Evolutionary conservation across 2,329 filamentous ascomycete genomes (phyloP).

Genomic region (Cryphonectria nitschkei): DNA sequence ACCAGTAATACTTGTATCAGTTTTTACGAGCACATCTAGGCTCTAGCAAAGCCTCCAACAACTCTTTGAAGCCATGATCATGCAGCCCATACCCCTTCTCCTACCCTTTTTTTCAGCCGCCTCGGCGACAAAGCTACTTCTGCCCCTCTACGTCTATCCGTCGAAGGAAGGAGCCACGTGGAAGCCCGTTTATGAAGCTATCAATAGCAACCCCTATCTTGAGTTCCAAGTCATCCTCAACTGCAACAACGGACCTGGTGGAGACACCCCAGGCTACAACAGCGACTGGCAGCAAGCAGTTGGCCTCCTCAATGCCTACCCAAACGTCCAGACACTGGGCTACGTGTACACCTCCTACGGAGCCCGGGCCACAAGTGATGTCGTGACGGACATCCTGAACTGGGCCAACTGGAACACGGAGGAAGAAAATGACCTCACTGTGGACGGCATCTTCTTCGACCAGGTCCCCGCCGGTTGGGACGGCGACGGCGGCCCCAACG

Average conservation of each 20-base stretch:
- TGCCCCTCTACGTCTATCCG: conserved; percentile 22
- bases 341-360: conserved; percentile 21
- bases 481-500: conserved; percentile 21
- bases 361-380: background rate
- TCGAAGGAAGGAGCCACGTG: background rate
- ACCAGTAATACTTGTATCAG: too few species aligned
- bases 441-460: conserved; percentile 29
- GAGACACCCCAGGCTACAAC: conserved; percentile 15
- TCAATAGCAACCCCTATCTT: conserved; percentile 13
- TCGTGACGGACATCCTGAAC: conserved; percentile 14
- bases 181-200: conserved; percentile 12
- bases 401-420: conserved; percentile 25
- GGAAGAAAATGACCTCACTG: conserved; percentile 11
- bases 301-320: conserved; percentile 8
- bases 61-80: background rate
- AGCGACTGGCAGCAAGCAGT: conserved; percentile 17
- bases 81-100: background rate
- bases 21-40: too few species aligned
- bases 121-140: conserved; percentile 12
- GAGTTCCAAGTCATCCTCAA: conserved; percentile 26
- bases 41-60: background rate
- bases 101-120: background rate
- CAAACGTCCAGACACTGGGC: conserved; percentile 22
- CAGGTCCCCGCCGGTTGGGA: conserved; percentile 20
- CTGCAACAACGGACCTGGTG: conserved; percentile 21